Evolutionary conservation across 495 filamentous ascomycete species (phyloP).

Genomic region (Hapsidospora chrysogenum): DNA sequence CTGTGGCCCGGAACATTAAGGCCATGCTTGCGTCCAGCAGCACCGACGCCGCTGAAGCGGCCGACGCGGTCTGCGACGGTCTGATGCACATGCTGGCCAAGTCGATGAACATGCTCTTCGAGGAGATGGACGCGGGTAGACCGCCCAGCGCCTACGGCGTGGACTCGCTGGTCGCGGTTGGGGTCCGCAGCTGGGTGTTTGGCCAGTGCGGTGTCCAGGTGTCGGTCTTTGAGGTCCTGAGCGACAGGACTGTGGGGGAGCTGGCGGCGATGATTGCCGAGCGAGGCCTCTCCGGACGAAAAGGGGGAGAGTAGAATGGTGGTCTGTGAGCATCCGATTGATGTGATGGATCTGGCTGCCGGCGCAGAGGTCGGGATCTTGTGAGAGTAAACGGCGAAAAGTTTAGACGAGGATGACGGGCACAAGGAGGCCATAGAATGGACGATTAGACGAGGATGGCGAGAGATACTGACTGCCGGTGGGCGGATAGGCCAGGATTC

Average conservation of each 20-base stretch:
- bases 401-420: too few relatives aligned
- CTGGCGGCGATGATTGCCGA: slow-evolving; percentile 1
- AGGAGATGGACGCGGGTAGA: slow-evolving; percentile 7
- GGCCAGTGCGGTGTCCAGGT: not conserved
- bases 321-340: too few relatives aligned
- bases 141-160: slow-evolving; percentile 12
- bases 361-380: too few relatives aligned
- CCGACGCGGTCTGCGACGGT: slow-evolving; percentile 6
- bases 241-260: not conserved
- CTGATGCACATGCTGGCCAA: slow-evolving; percentile 10
- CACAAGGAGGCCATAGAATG: too few relatives aligned
- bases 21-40: not conserved
- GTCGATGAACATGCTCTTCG: slow-evolving; percentile 10
- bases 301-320: not conserved
- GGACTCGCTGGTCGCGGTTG: slow-evolving; percentile 12
- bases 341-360: too few relatives aligned
- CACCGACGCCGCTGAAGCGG: not conserved
- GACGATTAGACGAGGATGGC: too few relatives aligned
- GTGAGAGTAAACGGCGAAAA: too few relatives aligned
- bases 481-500: too few relatives aligned
- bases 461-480: too few relatives aligned
- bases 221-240: slow-evolving; percentile 3
- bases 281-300: not conserved
- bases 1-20: not conserved
- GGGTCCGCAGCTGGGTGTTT: slow-evolving; percentile 1